These are phyloP conservation scores for Wickerhamomyces tratensis DNA, from an alignment of 805 yeast species.

Conservation along the genomic window DNA sequence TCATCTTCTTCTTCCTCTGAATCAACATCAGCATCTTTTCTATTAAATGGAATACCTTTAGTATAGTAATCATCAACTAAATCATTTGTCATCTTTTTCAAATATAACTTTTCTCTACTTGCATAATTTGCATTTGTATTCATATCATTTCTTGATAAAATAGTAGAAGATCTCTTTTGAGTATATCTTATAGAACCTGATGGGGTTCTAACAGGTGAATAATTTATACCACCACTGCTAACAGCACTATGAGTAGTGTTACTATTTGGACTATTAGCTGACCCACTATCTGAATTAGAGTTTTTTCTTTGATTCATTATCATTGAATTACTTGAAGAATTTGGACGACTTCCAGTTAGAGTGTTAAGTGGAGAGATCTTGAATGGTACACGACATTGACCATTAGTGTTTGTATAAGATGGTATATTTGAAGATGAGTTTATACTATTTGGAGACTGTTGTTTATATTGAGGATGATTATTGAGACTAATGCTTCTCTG, in stretches of 20 bases:
- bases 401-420: too few species aligned
- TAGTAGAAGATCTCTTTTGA: conserved; percentile 10
- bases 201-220: conserved; percentile 17
- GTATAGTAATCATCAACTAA: conserved; percentile 64
- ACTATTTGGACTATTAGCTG: conserved; percentile 6
- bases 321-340: too few species aligned
- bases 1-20: conserved; percentile 22
- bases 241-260: background rate
- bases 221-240: conserved; percentile 2
- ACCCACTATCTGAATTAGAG: too few species aligned
- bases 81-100: conserved; percentile 52
- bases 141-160: background rate
- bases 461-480: conserved; percentile 1
- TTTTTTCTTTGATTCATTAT: too few species aligned
- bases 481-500: conserved; percentile 5
- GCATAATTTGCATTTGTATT: conserved; percentile 13
- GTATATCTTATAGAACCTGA: conserved; percentile 11
- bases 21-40: conserved; percentile 20
- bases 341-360: too few species aligned
- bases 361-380: too few species aligned
- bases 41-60: conserved; percentile 37
- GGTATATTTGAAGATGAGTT: background rate
- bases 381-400: too few species aligned
- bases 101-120: conserved; percentile 57
- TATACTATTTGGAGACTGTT: background rate